Evolutionary conservation across 2,329 filamentous ascomycete species (phyloP).

Genomic region (Pleurostoma richardsiae): DNA sequence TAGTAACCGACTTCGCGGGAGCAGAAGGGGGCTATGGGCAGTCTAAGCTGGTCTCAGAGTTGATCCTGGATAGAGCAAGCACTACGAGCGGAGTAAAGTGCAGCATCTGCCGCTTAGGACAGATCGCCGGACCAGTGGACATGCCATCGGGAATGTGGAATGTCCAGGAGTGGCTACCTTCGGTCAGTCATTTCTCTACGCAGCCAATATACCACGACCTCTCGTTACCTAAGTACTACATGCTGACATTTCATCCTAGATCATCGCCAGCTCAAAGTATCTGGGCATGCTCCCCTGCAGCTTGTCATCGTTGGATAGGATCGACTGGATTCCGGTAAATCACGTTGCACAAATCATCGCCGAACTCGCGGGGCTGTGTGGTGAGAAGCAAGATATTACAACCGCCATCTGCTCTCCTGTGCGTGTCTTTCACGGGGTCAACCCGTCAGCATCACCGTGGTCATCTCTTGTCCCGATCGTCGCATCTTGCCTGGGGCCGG

Average conservation of each 20-base stretch:
- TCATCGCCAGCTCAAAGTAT: conserved; percentile 18
- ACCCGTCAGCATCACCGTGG: neutral
- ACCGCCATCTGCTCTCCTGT: neutral
- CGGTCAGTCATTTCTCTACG: conserved; percentile 1
- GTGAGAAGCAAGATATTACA: neutral
- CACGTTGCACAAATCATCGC: conserved; percentile 14
- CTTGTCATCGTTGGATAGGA: conserved; percentile 7
- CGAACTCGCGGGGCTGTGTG: conserved; percentile 11
- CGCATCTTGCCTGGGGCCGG: neutral
- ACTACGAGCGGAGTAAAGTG: neutral
- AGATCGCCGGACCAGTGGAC: conserved; percentile 16
- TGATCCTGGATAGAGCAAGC: neutral
- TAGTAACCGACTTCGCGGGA: neutral
- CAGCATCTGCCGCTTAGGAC: conserved; percentile 20
- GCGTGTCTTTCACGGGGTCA: neutral
- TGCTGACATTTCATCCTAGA: neutral
- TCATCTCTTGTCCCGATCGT: neutral
- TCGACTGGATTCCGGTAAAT: conserved; percentile 22
- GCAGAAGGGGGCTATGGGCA: neutral
- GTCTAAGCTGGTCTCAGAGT: conserved; percentile 1
- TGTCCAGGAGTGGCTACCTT: conserved; percentile 19
- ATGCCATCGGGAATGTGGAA: conserved; percentile 17
- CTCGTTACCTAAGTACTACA: neutral
- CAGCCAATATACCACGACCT: neutral
- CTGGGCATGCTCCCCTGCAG: conserved; percentile 13